Percentiles rank a stretch among this genome's conserved stretches.
Evolutionary conservation across 176 grass and related monocot genomes (phyloP).

Genomic region (Triticum urartu): DNA sequence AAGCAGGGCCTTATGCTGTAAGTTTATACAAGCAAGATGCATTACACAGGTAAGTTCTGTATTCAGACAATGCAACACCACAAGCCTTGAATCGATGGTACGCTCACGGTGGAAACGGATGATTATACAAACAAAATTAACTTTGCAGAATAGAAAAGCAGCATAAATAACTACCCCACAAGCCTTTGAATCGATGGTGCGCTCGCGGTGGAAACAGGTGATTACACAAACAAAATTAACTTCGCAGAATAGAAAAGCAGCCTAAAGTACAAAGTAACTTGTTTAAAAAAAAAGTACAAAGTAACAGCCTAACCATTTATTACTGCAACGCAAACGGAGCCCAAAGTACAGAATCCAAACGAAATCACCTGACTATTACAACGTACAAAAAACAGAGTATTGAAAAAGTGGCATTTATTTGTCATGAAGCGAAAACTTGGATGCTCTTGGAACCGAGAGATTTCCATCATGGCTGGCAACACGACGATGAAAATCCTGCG

Average conservation of each 20-base stretch:
- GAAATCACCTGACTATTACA: not conserved
- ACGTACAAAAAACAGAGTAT: not conserved
- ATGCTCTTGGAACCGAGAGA: not conserved
- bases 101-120: not conserved
- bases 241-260: too few relatives aligned
- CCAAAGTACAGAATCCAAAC: not conserved
- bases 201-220: too few relatives aligned
- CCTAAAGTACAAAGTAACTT: too few relatives aligned
- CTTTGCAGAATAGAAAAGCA: not conserved
- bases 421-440: not conserved
- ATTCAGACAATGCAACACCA: not conserved
- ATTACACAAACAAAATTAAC: too few relatives aligned
- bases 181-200: too few relatives aligned
- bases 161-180: not conserved
- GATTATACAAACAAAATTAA: not conserved
- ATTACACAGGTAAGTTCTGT: not conserved
- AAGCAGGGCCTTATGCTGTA: not conserved
- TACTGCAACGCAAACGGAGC: not conserved
- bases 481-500: not conserved
- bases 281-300: too few relatives aligned
- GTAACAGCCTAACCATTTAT: not conserved
- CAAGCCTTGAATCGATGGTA: not conserved
- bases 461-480: not conserved
- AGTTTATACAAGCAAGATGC: not conserved
- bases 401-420: constrained; percentile 17